Evolutionary conservation across 2,329 filamentous ascomycete genomes (phyloP).

Genomic region (Chaetomiaceae sp.): DNA sequence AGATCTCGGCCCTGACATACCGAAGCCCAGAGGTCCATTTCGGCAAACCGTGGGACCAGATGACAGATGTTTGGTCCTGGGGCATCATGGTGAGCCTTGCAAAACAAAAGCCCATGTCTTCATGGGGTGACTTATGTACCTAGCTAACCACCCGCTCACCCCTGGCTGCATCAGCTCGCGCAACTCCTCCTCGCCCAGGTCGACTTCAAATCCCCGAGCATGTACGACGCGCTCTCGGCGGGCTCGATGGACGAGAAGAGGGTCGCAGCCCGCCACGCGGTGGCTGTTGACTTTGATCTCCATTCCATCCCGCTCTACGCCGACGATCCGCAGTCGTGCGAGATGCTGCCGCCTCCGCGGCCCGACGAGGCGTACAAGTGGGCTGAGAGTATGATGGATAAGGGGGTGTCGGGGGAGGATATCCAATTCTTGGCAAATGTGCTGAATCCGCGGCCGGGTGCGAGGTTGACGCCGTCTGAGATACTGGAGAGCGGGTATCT

Average conservation of each 20-base stretch:
- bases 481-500: conserved; percentile 4
- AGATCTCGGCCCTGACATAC: conserved; percentile 1
- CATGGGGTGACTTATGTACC: too few species aligned
- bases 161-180: too few species aligned
- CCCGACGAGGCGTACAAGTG: not conserved
- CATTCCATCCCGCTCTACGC: not conserved
- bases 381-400: not conserved
- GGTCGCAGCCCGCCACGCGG: not conserved
- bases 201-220: not conserved
- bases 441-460: not conserved
- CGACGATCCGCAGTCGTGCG: not conserved
- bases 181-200: conserved; percentile 3
- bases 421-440: conserved; percentile 1
- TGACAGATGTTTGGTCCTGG: not conserved
- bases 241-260: not conserved
- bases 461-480: not conserved
- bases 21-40: conserved; percentile 2
- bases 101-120: too few species aligned
- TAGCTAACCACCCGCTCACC: too few species aligned
- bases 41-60: not conserved
- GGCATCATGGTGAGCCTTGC: not conserved
- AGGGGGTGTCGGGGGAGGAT: not conserved
- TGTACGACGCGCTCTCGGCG: not conserved
- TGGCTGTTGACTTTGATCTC: conserved; percentile 4
- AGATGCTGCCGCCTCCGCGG: not conserved